A percentile compares a stretch with the other conserved stretches of the same genome.
Conservation (phyloP, 345 rosid genomes). For the Eutrema yunnanense region DNA sequence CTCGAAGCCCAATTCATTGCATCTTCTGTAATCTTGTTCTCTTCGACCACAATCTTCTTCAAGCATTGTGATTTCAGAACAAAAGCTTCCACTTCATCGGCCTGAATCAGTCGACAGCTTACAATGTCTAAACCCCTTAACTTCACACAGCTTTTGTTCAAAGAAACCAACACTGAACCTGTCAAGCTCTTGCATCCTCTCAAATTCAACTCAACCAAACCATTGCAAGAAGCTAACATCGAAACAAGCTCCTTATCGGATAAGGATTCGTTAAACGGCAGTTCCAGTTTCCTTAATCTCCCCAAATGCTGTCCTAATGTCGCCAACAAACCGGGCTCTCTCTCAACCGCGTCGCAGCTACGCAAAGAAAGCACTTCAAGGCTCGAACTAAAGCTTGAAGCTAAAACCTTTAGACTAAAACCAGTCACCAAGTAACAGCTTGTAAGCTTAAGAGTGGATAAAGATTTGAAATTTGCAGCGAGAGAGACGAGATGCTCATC, state of each 20-base stretch:
- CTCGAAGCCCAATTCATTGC: slow-evolving; percentile 35
- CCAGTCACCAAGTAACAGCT: slow-evolving; percentile 80
- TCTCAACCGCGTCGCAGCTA: slow-evolving; percentile 67
- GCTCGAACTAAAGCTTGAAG: slow-evolving; percentile 40
- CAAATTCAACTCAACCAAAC: slow-evolving; percentile 49
- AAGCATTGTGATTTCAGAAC: slow-evolving; percentile 40
- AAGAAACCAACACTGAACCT: slow-evolving; percentile 31
- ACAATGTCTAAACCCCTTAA: slow-evolving; percentile 48
- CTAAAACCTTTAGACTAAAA: slow-evolving; percentile 57
- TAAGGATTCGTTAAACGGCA: slow-evolving; percentile 62
- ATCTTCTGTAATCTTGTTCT: slow-evolving; percentile 47
- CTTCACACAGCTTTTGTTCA: slow-evolving; percentile 47
- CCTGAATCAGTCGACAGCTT: slow-evolving; percentile 40
- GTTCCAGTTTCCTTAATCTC: slow-evolving; percentile 50
- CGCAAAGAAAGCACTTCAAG: slow-evolving; percentile 63
- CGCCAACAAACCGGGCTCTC: slow-evolving; percentile 68
- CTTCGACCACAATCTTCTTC: slow-evolving; percentile 54
- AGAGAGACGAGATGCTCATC: slow-evolving; percentile 67
- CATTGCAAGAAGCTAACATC: slow-evolving; percentile 59
- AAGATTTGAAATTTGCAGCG: slow-evolving; percentile 39
- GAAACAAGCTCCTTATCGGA: slow-evolving; percentile 63
- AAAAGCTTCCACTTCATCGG: slow-evolving; percentile 47
- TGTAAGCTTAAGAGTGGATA: slow-evolving; percentile 53
- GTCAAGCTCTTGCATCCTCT: slow-evolving; percentile 64
- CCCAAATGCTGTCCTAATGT: slow-evolving; percentile 68